Conservation (phyloP, 2,329 filamentous ascomycete species). For the Fusarium euwallaceae region DNA sequence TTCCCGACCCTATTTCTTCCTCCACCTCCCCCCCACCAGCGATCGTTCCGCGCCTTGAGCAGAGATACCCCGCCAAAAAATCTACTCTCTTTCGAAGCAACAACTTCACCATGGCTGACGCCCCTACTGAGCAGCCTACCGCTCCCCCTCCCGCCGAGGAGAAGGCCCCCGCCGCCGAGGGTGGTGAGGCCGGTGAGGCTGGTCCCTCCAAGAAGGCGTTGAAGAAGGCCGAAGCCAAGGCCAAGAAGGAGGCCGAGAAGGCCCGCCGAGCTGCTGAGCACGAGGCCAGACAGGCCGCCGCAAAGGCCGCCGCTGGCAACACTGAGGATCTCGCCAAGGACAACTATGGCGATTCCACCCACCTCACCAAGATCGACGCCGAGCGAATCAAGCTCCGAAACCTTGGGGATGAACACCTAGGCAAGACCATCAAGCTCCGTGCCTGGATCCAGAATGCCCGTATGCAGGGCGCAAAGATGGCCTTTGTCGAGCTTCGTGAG, state of each 20-base stretch:
- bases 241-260: slow-evolving; percentile 89
- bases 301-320: slow-evolving; percentile 74
- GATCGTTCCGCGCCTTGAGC: slow-evolving; percentile 11
- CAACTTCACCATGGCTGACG: slow-evolving; percentile 38
- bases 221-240: slow-evolving; percentile 88
- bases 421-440: slow-evolving; percentile 80
- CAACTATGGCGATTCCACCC: slow-evolving; percentile 81
- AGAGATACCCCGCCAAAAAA: slow-evolving; percentile 10
- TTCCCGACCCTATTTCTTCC: slow-evolving; percentile 15
- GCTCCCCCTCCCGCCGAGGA: slow-evolving; percentile 37
- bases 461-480: slow-evolving; percentile 91
- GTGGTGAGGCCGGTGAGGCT: slow-evolving; percentile 36
- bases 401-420: slow-evolving; percentile 74
- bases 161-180: slow-evolving; percentile 27
- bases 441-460: slow-evolving; percentile 90
- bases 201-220: slow-evolving; percentile 72
- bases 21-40: slow-evolving; percentile 9
- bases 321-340: slow-evolving; percentile 78
- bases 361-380: slow-evolving; percentile 69
- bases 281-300: slow-evolving; percentile 77
- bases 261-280: slow-evolving; percentile 79
- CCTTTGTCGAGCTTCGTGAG: slow-evolving; percentile 87
- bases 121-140: slow-evolving; percentile 35
- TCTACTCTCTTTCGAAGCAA: slow-evolving; percentile 4
- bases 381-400: slow-evolving; percentile 71